Evolutionary conservation across 371 early-diverging fungal genomes (phyloP), one percentile per base, ranked within the genome.

Genomic region (Chytridium lagenaria): DNA sequence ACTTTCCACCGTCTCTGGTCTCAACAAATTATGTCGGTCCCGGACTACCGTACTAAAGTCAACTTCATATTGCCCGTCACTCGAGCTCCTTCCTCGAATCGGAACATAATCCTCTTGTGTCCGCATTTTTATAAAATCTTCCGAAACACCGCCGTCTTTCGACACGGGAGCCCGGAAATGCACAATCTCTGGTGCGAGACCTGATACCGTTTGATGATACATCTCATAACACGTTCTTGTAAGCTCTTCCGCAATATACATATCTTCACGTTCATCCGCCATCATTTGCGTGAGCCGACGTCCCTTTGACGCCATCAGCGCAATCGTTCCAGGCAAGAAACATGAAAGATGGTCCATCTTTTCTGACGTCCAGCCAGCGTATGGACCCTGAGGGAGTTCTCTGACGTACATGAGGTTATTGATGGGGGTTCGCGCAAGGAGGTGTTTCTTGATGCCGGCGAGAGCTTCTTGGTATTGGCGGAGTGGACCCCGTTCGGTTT

Each of bases 281-380:
- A n/a, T n/a, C n/a, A n/a, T n/a, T n/a, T n/a, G n/a, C 0, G 64
- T 65, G 28, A 78, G 39, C 30, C 26, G 10, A 39, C 79, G 76
- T 44, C 77, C 82, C 30, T 16, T 28, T 7, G 19, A 16, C 28
- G 91, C 93, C 61, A 84, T 92, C 2, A 96, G 80, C 0, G 95
- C 94, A 67, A 96, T 81, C 36, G 88, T 89, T 1, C 95, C 96
- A 15, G 93, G 94, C 36, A 93, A 83, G 81, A 96, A 98, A 80
- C 97, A 98, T 2, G 94, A 94, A 30, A 96, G 87, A 78, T 97
- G 97, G 69, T 95, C 96, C 95, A 97, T 94, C 70, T 93, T 92
- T n/a, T 80, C 79, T 1, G 87, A 36, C 1, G 7, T 22, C 2
- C 51, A 1, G 33, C 36, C 19, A 34, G 68, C 67, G 5, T 26